These are phyloP conservation scores for Debaryomyces castellii DNA, from an alignment of 805 yeast genomes.

Conservation along the genomic window DNA sequence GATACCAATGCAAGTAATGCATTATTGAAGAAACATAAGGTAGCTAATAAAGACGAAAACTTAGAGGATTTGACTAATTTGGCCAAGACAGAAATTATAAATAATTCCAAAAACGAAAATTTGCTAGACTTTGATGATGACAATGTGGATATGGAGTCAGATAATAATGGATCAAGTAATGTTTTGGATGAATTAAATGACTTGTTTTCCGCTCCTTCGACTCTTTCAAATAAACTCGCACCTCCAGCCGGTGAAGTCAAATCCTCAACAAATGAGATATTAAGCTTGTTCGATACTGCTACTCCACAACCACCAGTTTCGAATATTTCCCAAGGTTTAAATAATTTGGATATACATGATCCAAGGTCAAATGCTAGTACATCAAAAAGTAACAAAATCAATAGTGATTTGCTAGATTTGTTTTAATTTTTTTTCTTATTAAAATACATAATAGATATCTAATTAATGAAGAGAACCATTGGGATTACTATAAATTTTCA, in stretches of 20 bases:
- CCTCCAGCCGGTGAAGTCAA: slow-evolving; percentile 9
- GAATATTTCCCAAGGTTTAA: slow-evolving; percentile 9
- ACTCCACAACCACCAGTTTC: slow-evolving; percentile 2
- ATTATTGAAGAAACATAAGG: slow-evolving; percentile 8
- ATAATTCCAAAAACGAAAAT: slow-evolving; percentile 69
- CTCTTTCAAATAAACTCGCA: slow-evolving; percentile 15
- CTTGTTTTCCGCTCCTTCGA: slow-evolving; percentile 50
- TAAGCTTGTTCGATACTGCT: slow-evolving; percentile 40
- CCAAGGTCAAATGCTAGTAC: slow-evolving; percentile 3
- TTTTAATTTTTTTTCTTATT: slow-evolving; percentile 16
- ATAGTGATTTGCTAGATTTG: slow-evolving; percentile 38
- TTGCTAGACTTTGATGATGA: slow-evolving; percentile 83
- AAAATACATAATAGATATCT: slow-evolving; percentile 3
- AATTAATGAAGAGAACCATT: neutral
- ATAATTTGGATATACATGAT: slow-evolving; percentile 8
- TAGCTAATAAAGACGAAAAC: slow-evolving; percentile 25
- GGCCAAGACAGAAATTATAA: slow-evolving; percentile 74
- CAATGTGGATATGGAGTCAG: slow-evolving; percentile 22
- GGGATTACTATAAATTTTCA: slow-evolving; percentile 1
- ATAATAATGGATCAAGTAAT: slow-evolving; percentile 26
- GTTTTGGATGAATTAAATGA: slow-evolving; percentile 76
- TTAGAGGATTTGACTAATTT: slow-evolving; percentile 75
- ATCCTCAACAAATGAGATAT: slow-evolving; percentile 39
- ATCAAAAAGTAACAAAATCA: slow-evolving; percentile 7
- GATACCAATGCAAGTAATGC: slow-evolving; percentile 40